Conservation (phyloP, 306 rosid species). For the Ziziphus jujuba region DNA sequence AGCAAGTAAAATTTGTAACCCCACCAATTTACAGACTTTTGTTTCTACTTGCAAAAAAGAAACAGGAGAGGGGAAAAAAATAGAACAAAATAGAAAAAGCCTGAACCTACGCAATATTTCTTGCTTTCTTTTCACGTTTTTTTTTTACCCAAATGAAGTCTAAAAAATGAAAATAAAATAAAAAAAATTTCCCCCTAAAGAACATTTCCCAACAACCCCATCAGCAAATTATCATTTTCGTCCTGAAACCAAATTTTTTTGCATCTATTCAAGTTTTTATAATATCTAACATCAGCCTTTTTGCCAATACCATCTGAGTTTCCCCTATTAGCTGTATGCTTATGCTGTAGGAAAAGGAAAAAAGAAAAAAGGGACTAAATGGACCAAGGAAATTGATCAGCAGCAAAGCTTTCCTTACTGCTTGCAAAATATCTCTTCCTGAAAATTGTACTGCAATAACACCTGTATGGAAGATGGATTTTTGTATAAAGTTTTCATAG, state of each 20-base stretch:
- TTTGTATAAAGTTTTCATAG: constrained; percentile 44
- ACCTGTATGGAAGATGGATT: constrained; percentile 27
- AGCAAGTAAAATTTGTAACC: constrained; percentile 57
- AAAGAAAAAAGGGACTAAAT: neutral
- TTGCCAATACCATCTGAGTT: constrained; percentile 31
- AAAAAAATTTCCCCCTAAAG: constrained; percentile 30
- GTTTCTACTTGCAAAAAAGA: constrained; percentile 18
- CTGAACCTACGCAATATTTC: constrained; percentile 62
- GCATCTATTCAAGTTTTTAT: constrained; percentile 40
- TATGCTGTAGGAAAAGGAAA: constrained; percentile 24
- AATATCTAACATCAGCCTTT: constrained; percentile 30
- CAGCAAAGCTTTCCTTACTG: constrained; percentile 41
- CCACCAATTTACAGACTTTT: constrained; percentile 74
- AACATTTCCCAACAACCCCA: constrained; percentile 47
- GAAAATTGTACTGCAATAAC: constrained; percentile 29
- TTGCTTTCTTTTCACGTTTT: constrained; percentile 38
- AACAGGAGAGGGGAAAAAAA: constrained; percentile 33
- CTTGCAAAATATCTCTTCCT: constrained; percentile 26
- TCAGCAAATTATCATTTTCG: constrained; percentile 36
- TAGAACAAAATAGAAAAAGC: constrained; percentile 39
- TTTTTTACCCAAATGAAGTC: constrained; percentile 29
- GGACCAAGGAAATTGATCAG: constrained; percentile 57
- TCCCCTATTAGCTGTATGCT: constrained; percentile 33
- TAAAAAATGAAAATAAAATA: constrained; percentile 22
- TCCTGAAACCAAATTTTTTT: constrained; percentile 42